These are phyloP conservation scores for Aureobasidium melanogenum DNA, from an alignment of 2,329 filamentous ascomycete species.

Conservation along the genomic window DNA sequence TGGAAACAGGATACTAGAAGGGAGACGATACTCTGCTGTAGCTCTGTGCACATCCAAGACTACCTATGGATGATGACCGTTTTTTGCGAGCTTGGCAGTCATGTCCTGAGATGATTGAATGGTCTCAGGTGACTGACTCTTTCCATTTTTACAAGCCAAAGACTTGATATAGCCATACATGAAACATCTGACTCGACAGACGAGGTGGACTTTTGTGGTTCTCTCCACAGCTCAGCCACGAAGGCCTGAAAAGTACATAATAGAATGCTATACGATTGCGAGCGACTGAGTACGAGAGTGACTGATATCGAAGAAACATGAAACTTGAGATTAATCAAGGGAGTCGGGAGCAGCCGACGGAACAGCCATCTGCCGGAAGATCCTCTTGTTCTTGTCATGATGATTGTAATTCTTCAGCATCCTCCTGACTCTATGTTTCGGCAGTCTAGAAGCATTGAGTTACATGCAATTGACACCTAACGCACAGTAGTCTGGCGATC, in stretches of 20 bases:
- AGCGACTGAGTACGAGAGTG: background rate
- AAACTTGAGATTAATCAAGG: constrained; percentile 1
- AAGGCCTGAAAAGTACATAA: background rate
- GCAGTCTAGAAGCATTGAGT: background rate
- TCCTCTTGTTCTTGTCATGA: background rate
- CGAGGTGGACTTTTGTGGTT: background rate
- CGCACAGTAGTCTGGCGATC: background rate
- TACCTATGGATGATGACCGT: background rate
- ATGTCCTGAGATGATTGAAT: background rate
- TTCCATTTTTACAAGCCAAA: background rate
- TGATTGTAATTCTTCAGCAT: background rate
- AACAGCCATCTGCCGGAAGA: constrained; percentile 1
- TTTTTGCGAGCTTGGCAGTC: constrained; percentile 2
- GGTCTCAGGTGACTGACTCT: background rate
- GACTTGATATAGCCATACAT: background rate
- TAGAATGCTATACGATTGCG: background rate
- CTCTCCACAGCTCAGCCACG: background rate
- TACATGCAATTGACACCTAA: too few relatives aligned
- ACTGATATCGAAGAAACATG: background rate
- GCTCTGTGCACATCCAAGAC: background rate
- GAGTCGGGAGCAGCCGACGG: background rate
- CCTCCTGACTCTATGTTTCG: background rate
- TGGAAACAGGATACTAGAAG: background rate
- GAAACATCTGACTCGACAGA: background rate
- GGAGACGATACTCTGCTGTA: background rate